phyloP scores from a whole-genome alignment of 2,329 filamentous ascomycete genomes.

The Colletotrichum agaves region DNA sequence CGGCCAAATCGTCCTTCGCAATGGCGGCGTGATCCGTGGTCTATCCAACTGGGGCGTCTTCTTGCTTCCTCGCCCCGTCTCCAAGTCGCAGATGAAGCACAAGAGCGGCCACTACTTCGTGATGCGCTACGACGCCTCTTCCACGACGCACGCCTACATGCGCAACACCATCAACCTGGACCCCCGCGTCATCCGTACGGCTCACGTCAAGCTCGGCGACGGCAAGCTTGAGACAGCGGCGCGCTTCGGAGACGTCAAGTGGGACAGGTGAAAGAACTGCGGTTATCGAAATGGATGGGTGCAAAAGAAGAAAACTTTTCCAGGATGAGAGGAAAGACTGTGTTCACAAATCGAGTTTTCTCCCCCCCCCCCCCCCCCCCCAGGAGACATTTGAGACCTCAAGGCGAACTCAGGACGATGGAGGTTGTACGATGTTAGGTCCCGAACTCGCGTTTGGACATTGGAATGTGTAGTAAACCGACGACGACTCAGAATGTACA shows the following conservation, averaged over 20 bases:
- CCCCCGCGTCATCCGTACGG: slow-evolving; percentile 88
- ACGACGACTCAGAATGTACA: slow-evolving; percentile 28
- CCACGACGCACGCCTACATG: slow-evolving; percentile 78
- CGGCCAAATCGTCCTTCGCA: slow-evolving; percentile 82
- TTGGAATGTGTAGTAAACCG: slow-evolving; percentile 15
- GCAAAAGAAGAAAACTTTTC: no score
- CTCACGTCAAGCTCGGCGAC: slow-evolving; percentile 85
- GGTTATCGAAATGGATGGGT: no score
- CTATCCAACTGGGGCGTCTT: slow-evolving; percentile 96
- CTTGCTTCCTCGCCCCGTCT: slow-evolving; percentile 81
- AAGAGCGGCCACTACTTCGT: slow-evolving; percentile 94
- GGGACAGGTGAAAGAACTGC: slow-evolving; percentile 49
- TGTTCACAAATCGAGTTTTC: not conserved
- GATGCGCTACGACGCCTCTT: slow-evolving; percentile 90
- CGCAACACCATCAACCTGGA: slow-evolving; percentile 83
- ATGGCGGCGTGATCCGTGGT: slow-evolving; percentile 90
- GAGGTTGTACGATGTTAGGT: slow-evolving; percentile 30
- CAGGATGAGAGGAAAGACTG: not conserved
- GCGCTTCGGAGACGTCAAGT: slow-evolving; percentile 61
- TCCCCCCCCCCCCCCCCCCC: not conserved
- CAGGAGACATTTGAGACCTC: not conserved
- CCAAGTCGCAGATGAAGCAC: slow-evolving; percentile 85
- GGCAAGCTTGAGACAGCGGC: slow-evolving; percentile 64
- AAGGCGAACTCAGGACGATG: not conserved
- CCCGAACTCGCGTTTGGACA: slow-evolving; percentile 18